phyloP scores from a whole-genome alignment of 2,329 filamentous ascomycete species.

The Celoporthe dispersa region DNA sequence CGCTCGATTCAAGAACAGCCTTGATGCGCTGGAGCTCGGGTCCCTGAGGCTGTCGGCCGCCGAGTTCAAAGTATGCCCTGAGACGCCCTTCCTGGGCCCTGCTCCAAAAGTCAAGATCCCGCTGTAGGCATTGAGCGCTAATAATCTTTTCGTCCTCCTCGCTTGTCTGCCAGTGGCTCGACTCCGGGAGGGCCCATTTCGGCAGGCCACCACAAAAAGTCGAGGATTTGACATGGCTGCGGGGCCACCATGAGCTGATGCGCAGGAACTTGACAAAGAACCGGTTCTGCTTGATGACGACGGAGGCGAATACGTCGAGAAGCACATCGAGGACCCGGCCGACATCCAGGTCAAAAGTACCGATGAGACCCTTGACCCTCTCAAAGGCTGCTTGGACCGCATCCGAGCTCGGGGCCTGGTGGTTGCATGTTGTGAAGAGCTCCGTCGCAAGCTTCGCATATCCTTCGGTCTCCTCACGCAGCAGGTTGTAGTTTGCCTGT shows the following conservation, averaged over 20 bases:
- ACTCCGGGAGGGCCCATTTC: constrained; percentile 79
- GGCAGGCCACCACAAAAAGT: constrained; percentile 72
- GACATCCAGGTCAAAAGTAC: constrained; percentile 95
- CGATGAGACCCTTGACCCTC: constrained; percentile 90
- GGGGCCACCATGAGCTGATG: constrained; percentile 96
- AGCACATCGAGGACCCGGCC: constrained; percentile 93
- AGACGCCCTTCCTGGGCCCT: constrained; percentile 76
- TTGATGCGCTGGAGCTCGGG: constrained; percentile 56
- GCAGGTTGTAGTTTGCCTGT: constrained; percentile 94
- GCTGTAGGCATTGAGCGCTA: constrained; percentile 58
- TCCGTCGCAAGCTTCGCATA: constrained; percentile 97
- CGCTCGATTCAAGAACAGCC: constrained; percentile 43
- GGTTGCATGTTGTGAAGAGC: constrained; percentile 85
- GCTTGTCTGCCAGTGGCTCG: constrained; percentile 62
- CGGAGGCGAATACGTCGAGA: constrained; percentile 90
- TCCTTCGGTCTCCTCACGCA: constrained; percentile 94
- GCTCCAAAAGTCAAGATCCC: constrained; percentile 82
- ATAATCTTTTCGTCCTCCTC: constrained; percentile 71
- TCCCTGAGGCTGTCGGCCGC: constrained; percentile 69
- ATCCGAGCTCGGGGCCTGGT: constrained; percentile 72
- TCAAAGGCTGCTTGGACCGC: constrained; percentile 87
- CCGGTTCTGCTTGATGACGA: constrained; percentile 87
- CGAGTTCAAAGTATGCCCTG: constrained; percentile 87
- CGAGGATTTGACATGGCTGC: constrained; percentile 53
- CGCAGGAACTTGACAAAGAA: constrained; percentile 95